Conservation (phyloP, 116 monocot species). For the Phalaenopsis hybrid region DNA sequence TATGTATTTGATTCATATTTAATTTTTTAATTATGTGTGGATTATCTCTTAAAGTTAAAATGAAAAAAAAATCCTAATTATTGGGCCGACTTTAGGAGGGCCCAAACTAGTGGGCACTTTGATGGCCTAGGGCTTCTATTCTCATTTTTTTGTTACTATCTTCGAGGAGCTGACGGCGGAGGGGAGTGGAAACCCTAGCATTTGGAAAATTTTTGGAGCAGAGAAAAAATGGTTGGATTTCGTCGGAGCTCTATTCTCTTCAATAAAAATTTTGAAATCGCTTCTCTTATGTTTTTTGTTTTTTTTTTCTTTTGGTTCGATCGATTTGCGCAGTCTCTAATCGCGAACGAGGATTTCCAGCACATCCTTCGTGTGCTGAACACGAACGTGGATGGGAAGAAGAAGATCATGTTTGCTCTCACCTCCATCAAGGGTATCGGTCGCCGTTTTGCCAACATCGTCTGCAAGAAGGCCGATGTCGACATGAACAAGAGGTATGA, state of each 20-base stretch:
- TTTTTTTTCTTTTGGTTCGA: background rate
- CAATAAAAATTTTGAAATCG: background rate
- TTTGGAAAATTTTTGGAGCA: background rate
- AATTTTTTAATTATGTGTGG: no score
- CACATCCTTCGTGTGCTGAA: constrained; percentile 25
- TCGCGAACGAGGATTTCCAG: constrained; percentile 21
- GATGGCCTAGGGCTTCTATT: background rate
- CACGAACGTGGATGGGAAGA: constrained; percentile 21
- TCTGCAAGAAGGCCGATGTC: constrained; percentile 20
- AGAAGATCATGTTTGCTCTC: constrained; percentile 25
- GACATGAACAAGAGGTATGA: constrained; percentile 17
- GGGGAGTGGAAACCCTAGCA: background rate
- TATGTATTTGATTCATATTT: no score
- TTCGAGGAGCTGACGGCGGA: background rate
- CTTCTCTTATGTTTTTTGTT: background rate
- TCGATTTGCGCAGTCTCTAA: constrained; percentile 1
- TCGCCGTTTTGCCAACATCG: constrained; percentile 19
- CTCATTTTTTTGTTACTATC: background rate
- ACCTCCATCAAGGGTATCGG: constrained; percentile 21
- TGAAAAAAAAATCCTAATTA: no score
- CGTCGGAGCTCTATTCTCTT: background rate
- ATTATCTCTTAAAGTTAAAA: no score
- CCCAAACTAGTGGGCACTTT: no score
- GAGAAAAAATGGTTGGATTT: background rate
- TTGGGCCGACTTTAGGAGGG: no score